Evolutionary conservation across 768 basidiomycete genomes (phyloP).

Genomic region (Podaxis sp.): DNA sequence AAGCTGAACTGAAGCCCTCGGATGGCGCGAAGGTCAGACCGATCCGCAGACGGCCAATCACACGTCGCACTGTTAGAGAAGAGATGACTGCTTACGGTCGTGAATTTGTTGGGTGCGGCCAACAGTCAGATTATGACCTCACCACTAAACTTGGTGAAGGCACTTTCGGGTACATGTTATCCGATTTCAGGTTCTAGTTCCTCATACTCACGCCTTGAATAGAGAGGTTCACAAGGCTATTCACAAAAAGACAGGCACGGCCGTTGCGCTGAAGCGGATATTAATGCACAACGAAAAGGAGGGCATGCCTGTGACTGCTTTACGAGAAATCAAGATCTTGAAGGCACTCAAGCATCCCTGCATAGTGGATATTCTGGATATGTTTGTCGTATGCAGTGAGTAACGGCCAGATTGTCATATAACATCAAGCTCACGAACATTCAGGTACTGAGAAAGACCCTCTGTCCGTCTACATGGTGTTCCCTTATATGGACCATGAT

Average conservation of each 20-base stretch:
- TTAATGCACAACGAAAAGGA: constrained; percentile 97
- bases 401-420: constrained; percentile 15
- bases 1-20: constrained; percentile 23
- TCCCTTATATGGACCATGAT: constrained; percentile 99
- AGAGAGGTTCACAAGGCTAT: constrained; percentile 93
- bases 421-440: not conserved
- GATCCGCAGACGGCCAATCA: constrained; percentile 35
- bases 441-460: constrained; percentile 68
- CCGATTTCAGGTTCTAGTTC: constrained; percentile 13
- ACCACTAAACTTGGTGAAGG: constrained; percentile 93
- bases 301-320: constrained; percentile 94
- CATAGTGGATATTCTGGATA: constrained; percentile 86
- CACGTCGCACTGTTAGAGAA: constrained; percentile 53
- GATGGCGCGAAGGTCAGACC: constrained; percentile 26
- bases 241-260: constrained; percentile 54
- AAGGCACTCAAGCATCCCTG: constrained; percentile 86
- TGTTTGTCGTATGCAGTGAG: constrained; percentile 85
- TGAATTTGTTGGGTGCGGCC: constrained; percentile 67
- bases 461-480: constrained; percentile 95
- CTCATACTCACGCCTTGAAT: constrained; percentile 1
- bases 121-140: constrained; percentile 73
- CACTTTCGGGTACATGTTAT: constrained; percentile 79
- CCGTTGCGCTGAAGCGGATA: constrained; percentile 91
- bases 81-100: constrained; percentile 70
- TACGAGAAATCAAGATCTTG: constrained; percentile 95